These are phyloP conservation scores for Glaciozyma antarctica DNA, from an alignment of 768 basidiomycete genomes.

Conservation along the genomic window DNA sequence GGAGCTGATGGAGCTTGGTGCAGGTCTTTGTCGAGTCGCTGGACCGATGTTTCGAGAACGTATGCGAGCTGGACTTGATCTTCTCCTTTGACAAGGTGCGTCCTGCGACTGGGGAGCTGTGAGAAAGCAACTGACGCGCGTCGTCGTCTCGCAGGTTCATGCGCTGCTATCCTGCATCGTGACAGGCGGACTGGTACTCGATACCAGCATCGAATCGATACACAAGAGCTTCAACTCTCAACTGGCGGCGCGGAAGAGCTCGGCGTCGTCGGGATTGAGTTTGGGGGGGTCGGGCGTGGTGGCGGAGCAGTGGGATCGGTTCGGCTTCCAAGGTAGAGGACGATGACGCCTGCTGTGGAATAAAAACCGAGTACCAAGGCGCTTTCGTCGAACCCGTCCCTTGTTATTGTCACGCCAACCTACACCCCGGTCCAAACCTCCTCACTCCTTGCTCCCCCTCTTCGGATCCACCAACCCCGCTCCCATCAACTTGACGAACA, in stretches of 20 bases:
- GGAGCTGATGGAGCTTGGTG: background rate
- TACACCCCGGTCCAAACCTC: background rate
- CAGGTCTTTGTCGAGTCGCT: constrained; percentile 96
- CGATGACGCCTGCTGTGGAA: background rate
- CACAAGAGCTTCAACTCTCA: constrained; percentile 14
- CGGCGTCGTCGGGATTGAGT: background rate
- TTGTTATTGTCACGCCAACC: background rate
- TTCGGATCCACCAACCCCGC: constrained; percentile 3
- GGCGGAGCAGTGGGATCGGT: background rate
- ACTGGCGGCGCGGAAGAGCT: background rate
- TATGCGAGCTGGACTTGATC: constrained; percentile 94
- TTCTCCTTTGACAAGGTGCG: constrained; percentile 96
- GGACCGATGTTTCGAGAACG: constrained; percentile 92
- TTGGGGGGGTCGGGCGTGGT: background rate
- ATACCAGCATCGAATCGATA: constrained; percentile 48
- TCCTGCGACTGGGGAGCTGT: background rate
- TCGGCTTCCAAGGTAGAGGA: background rate
- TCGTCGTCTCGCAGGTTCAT: constrained; percentile 55
- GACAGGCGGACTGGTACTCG: constrained; percentile 89
- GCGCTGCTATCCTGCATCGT: constrained; percentile 93
- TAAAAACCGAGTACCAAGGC: background rate
- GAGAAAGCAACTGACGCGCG: background rate
- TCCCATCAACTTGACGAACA: constrained; percentile 1
- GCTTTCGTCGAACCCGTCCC: background rate
- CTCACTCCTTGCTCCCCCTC: background rate